Evolutionary conservation across 2,329 filamentous ascomycete species (phyloP), one percentile per base, ranked within the genome.

Genomic region (Fusarium pseudocircinatum): DNA sequence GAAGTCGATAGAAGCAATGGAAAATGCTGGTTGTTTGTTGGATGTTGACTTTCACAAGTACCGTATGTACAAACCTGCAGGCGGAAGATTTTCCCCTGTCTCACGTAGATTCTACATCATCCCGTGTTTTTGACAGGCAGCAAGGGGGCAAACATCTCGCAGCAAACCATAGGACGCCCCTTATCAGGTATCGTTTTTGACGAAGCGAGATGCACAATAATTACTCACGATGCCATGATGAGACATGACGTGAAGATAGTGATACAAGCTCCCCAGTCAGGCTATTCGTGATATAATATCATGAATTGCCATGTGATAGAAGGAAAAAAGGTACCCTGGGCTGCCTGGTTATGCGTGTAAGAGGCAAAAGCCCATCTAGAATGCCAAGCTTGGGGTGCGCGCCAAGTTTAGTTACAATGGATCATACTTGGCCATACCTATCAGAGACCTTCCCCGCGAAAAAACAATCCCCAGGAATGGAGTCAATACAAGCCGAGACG

Each of bases 41-140:
- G 50, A 53, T 46, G 34, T 53, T 30, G 47, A 67, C 39, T 40
- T 40, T 43, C 52, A 57, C 43, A 63, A 34, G 58, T 34, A 59
- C 32, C 26, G 9, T 47, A 52, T 63, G 53, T 67, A 60, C 57
- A 57, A 28, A 44, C 34, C 50, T 72, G 53, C 63, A 65, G 49
- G 44, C 39, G 26, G 46, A 39, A 34, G 30, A 50, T 40, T 53
- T 24, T 39, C 59, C 67, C 71, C 67, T 73, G 71, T 72, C 63
- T 69, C 63, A 74, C 67, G 65, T 69, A 53, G 63, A 54, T 22
- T 71, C 49, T 68, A 69, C 69, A 74, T 74, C 67, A 69, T 72
- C 63, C 54, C 63, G 59, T 65, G 40, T 57, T 42, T 62, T 74
- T 74, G 71, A 74, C 63, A 74, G 68, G 68, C 50, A 65, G 56